Evolutionary conservation across 441 rosid species (phyloP).

Genomic region (Theobroma grandiflorum): DNA sequence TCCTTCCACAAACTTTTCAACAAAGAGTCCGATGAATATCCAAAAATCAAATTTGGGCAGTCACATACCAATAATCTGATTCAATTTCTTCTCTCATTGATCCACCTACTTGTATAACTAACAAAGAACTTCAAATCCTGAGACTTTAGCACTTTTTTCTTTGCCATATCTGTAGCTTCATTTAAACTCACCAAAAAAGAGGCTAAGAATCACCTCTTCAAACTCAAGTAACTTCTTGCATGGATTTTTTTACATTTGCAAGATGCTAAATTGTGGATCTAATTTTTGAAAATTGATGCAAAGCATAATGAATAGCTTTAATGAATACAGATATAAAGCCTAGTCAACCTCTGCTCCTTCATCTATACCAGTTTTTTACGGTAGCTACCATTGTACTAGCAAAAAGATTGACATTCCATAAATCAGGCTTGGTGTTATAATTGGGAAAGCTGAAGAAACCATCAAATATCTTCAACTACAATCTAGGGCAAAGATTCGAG

Average conservation of each 20-base stretch:
- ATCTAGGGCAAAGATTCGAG: conserved; percentile 98
- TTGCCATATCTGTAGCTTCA: conserved; percentile 82
- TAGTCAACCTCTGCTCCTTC: conserved; percentile 49
- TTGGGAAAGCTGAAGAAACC: conserved; percentile 97
- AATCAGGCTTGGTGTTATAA: conserved; percentile 95
- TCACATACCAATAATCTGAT: conserved; percentile 80
- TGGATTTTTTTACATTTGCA: not conserved
- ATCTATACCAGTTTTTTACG: conserved; percentile 72
- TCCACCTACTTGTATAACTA: conserved; percentile 94
- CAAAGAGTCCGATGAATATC: conserved; percentile 45
- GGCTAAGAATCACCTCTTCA: conserved; percentile 86
- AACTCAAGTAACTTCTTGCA: conserved; percentile 60
- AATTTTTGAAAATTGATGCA: conserved; percentile 3
- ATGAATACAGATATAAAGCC: conserved; percentile 52
- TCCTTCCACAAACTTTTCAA: conserved; percentile 85
- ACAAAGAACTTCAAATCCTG: conserved; percentile 88
- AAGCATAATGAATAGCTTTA: not conserved
- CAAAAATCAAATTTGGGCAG: conserved; percentile 72
- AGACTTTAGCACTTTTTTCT: conserved; percentile 73
- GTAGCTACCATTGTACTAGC: conserved; percentile 69
- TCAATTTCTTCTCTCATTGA: conserved; percentile 90
- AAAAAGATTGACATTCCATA: conserved; percentile 93
- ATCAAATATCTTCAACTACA: conserved; percentile 90
- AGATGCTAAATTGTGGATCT: not conserved
- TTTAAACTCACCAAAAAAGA: conserved; percentile 82